Percentiles rank a stretch among this genome's conserved stretches.
Conservation (phyloP, 2,329 filamentous ascomycete species). For the Aspergillus fructus region DNA sequence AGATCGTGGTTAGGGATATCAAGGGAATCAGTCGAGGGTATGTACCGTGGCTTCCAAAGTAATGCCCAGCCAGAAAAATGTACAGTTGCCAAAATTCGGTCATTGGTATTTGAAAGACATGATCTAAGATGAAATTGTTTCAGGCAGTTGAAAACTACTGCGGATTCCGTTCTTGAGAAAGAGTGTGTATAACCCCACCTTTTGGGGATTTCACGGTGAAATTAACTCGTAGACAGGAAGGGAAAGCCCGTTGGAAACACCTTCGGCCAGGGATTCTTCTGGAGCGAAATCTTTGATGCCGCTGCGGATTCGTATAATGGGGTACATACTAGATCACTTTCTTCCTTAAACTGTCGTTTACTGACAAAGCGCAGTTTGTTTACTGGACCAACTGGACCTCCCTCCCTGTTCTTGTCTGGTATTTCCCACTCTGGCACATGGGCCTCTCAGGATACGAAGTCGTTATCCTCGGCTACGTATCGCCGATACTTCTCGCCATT, state of each 20-base stretch:
- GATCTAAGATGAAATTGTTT: slow-evolving; percentile 33
- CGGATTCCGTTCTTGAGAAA: slow-evolving; percentile 62
- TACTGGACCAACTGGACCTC: slow-evolving; percentile 96
- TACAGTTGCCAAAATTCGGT: slow-evolving; percentile 45
- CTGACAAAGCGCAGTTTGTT: slow-evolving; percentile 63
- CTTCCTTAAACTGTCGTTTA: not conserved
- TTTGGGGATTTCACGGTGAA: slow-evolving; percentile 18
- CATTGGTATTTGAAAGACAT: slow-evolving; percentile 37
- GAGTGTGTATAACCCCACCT: slow-evolving; percentile 59
- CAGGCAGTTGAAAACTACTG: slow-evolving; percentile 52
- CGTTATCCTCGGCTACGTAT: slow-evolving; percentile 78
- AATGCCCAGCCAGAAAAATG: slow-evolving; percentile 54
- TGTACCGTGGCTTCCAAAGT: slow-evolving; percentile 92
- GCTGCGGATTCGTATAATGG: slow-evolving; percentile 89
- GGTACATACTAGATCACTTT: slow-evolving; percentile 49
- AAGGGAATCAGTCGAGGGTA: slow-evolving; percentile 96
- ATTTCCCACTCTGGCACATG: slow-evolving; percentile 99
- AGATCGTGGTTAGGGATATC: slow-evolving; percentile 83
- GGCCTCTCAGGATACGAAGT: slow-evolving; percentile 95
- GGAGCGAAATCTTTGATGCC: slow-evolving; percentile 73
- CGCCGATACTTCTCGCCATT: slow-evolving; percentile 76
- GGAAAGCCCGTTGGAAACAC: slow-evolving; percentile 69
- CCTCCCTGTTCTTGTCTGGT: slow-evolving; percentile 88
- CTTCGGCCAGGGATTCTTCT: slow-evolving; percentile 70
- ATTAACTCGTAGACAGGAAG: slow-evolving; percentile 58